phyloP scores from a whole-genome alignment of 2,329 filamentous ascomycete species.

The Xylaria sp. region DNA sequence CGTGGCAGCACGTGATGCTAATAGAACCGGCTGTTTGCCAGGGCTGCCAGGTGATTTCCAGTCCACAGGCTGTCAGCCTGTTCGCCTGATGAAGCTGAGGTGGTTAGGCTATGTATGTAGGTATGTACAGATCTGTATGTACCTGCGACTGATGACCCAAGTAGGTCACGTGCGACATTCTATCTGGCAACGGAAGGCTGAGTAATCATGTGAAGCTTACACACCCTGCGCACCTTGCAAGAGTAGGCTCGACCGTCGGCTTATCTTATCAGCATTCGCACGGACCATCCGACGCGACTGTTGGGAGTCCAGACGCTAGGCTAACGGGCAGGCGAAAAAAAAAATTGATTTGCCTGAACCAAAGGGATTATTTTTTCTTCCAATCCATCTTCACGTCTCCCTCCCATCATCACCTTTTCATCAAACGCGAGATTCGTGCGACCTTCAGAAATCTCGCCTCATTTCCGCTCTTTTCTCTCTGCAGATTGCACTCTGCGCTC shows the following conservation, averaged over 20 bases:
- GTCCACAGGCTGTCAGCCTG: too few species aligned
- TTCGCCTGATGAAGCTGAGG: too few species aligned
- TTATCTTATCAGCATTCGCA: conserved; percentile 2
- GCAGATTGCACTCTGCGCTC: conserved; percentile 31
- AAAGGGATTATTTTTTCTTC: conserved; percentile 34
- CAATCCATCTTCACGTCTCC: conserved; percentile 24
- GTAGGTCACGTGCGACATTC: too few species aligned
- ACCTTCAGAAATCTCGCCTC: conserved; percentile 13
- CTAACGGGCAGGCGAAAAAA: conserved; percentile 30
- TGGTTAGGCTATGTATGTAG: conserved; percentile 3
- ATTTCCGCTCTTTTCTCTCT: conserved; percentile 33
- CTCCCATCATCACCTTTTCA: conserved; percentile 23
- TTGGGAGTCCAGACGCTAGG: conserved; percentile 26
- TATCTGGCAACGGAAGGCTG: not conserved
- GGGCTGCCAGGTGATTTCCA: too few species aligned
- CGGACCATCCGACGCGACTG: conserved; percentile 8
- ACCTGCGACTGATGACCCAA: too few species aligned
- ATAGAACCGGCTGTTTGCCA: too few species aligned
- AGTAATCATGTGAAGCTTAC: too few species aligned
- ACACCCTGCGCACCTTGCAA: too few species aligned
- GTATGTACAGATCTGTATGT: conserved; percentile 1
- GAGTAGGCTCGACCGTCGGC: not conserved
- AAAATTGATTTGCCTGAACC: conserved; percentile 27
- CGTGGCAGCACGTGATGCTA: too few species aligned
- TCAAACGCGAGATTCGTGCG: conserved; percentile 21